Evolutionary conservation across 2,329 filamentous ascomycete genomes (phyloP).

Genomic region (Uncinocarpus reesii): DNA sequence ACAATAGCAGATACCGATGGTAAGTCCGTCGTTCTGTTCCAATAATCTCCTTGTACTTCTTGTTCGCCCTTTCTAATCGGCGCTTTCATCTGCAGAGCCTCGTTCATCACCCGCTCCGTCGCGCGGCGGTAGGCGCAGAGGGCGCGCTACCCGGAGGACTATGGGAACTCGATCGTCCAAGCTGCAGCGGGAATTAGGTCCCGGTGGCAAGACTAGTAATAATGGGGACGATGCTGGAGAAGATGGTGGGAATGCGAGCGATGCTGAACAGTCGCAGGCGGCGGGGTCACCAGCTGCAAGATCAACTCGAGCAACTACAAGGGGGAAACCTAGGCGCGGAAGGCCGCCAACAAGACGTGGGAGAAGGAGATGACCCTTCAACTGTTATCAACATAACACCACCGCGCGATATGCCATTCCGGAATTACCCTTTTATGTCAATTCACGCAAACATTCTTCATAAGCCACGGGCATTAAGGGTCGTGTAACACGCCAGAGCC

Average conservation of each 20-base stretch:
- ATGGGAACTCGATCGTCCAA: slow-evolving; percentile 32
- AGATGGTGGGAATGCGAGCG: slow-evolving; percentile 31
- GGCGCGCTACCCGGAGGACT: slow-evolving; percentile 26
- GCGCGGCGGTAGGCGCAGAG: slow-evolving; percentile 29
- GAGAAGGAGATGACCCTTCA: slow-evolving; percentile 23
- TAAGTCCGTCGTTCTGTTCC: slow-evolving; percentile 19
- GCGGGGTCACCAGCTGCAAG: slow-evolving; percentile 29
- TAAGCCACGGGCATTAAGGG: not conserved
- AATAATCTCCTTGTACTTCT: not conserved
- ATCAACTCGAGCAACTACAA: slow-evolving; percentile 29
- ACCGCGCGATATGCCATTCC: too few species aligned
- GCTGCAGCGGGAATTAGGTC: slow-evolving; percentile 33
- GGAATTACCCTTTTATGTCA: not conserved
- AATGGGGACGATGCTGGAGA: slow-evolving; percentile 35
- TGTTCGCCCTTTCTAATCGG: not conserved
- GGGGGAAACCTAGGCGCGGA: slow-evolving; percentile 25
- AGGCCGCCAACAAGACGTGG: slow-evolving; percentile 27
- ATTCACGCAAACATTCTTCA: not conserved
- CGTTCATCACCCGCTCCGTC: slow-evolving; percentile 36
- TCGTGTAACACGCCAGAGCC: not conserved
- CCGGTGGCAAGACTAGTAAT: slow-evolving; percentile 23
- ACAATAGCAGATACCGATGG: slow-evolving; percentile 41
- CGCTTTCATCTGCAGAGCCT: slow-evolving; percentile 25
- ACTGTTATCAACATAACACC: too few species aligned
- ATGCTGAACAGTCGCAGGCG: slow-evolving; percentile 27